Conservation (phyloP, 306 rosid genomes). For the Prunus persica region DNA sequence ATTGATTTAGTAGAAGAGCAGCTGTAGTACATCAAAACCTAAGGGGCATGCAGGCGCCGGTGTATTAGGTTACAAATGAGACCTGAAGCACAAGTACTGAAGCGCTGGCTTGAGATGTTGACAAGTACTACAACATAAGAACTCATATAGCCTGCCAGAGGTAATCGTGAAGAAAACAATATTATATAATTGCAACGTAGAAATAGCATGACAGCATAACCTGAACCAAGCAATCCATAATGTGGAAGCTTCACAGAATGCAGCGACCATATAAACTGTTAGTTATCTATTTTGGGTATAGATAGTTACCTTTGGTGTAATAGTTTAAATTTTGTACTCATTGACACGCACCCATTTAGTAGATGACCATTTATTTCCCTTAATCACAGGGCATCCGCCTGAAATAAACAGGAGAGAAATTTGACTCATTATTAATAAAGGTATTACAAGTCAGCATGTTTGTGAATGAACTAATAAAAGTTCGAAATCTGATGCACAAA, state of each 20-base stretch:
- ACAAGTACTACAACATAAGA: constrained; percentile 28
- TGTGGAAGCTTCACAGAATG: neutral
- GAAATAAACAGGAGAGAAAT: constrained; percentile 29
- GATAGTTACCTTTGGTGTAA: constrained; percentile 37
- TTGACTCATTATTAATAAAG: neutral
- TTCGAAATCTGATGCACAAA: neutral
- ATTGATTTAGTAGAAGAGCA: constrained; percentile 37
- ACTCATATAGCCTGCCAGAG: constrained; percentile 45
- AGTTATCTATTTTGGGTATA: neutral
- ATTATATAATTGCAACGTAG: neutral
- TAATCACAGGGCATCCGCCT: constrained; percentile 98
- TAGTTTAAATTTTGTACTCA: constrained; percentile 67
- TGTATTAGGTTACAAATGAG: constrained; percentile 23
- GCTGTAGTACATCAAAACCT: constrained; percentile 32
- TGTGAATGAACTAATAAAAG: neutral
- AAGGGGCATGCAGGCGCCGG: constrained; percentile 31
- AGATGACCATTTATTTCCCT: constrained; percentile 96
- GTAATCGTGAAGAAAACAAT: constrained; percentile 4
- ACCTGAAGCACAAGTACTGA: constrained; percentile 16
- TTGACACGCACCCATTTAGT: constrained; percentile 88
- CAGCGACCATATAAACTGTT: neutral
- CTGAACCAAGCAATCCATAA: neutral
- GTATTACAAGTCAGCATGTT: neutral
- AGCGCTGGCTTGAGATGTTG: constrained; percentile 25
- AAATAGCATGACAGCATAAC: constrained; percentile 4